Evolutionary conservation across 1,139 yeast genomes (phyloP), one percentile per base, ranked within the genome.

Genomic region (Pneumocystis wakefieldiae): DNA sequence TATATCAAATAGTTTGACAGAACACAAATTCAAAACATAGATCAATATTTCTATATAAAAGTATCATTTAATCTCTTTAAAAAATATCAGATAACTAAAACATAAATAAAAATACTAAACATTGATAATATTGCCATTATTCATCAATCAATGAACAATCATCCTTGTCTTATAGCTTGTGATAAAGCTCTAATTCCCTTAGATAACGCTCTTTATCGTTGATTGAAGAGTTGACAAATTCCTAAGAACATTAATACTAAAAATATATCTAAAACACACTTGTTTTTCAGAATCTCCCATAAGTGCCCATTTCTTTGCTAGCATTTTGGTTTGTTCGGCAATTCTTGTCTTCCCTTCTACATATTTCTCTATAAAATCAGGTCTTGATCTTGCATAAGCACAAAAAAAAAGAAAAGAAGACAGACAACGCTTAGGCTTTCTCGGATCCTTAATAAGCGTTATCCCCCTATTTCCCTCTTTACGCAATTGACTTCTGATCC

Each of bases 361-460:
- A 48, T 48, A 48, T 10, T 24, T 48, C 28, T 48, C 55, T 24
- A 48, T 12, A 48, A 48, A 48, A 48, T 48, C 32, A 1, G 55
- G 55, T 5, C 29, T 6, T 19, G 55, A 48, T 48, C 55, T 48
- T 48, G 55, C 55, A 48, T 48, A 19, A 10, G 32, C 32, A 48
- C 55, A 48, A 24, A 24, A 59, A 4, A 59, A 32, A 12, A 59
- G 3, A 59, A 37, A 59, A 2, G 61, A 2, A 0, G 60, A 37
- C 17, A n/a, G 5, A 53, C 62, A 62, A 19, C 55, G 48, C 8
- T 59, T 59, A 14, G 61, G 61, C n/a, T 24, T 48, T 12, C 55
- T 17, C 4, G 61, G 38, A 59, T 37, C 55, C 3, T 35, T 59
- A 24, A 38, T 19, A 15, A n/a, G 2, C 2, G n/a, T 14, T 28